phyloP scores from a whole-genome alignment of 2,329 filamentous ascomycete species.

The Talaromyces albobiverticillius region DNA sequence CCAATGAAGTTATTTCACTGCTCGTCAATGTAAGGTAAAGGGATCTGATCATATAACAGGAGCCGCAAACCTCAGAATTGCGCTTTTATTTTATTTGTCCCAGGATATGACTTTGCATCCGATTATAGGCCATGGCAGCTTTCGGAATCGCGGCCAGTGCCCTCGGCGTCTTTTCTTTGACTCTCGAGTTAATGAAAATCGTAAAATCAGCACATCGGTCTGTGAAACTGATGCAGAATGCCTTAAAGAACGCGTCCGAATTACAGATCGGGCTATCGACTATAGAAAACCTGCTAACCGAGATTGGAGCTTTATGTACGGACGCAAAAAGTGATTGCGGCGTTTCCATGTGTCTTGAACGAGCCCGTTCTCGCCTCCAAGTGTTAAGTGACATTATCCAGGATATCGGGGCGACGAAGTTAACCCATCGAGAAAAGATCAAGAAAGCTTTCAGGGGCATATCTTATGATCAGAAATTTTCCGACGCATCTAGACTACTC shows the following conservation, averaged over 20 bases:
- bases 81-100: neutral
- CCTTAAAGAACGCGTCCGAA: neutral
- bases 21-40: neutral
- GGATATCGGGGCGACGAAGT: neutral
- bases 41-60: neutral
- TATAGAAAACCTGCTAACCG: neutral
- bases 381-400: neutral
- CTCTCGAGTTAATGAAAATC: neutral
- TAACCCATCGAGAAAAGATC: neutral
- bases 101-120: neutral
- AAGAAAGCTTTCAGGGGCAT: neutral
- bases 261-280: neutral
- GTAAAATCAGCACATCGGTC: neutral
- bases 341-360: neutral
- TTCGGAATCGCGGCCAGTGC: slow-evolving; percentile 1
- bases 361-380: neutral
- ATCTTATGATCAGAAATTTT: neutral
- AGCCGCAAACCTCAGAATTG: neutral
- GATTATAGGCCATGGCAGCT: neutral
- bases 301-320: neutral
- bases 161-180: neutral
- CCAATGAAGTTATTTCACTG: no score
- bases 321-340: neutral
- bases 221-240: neutral
- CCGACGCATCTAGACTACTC: neutral